Evolutionary conservation across 208 protist genomes (phyloP), one percentile per base, ranked within the genome.

Genomic region (Trypanosomatidae sp.): DNA sequence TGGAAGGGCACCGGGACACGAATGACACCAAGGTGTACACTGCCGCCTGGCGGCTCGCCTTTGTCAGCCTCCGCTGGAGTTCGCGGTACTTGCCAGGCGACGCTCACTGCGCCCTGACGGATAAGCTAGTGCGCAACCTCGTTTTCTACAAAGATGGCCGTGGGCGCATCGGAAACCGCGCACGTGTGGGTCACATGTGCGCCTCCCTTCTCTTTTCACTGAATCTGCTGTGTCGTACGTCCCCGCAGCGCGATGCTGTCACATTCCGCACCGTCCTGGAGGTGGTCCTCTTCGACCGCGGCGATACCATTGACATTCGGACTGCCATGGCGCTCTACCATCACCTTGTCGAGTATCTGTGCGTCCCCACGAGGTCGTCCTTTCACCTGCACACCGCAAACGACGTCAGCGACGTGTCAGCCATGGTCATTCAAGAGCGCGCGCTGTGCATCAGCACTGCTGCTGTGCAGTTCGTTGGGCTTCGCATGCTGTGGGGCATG

Each of bases 401-500:
- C 1, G 67, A 75, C 22, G 1, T 10, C 46, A 69, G 65, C 39
- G 81, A 87, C 68, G 68, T 89, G 19, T 83, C 83, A 30, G 50
- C 74, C 47, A 73, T 90, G 78, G 30, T 89, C n/a, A 73, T 81
- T 25, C 79, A 19, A 28, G 86, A 81, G 50, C 73, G 73, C 66
- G 69, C 72, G 55, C 68, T 89, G 65, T 74, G 81, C 28, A 81
- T 85, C 28, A 79, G 73, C 22, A 62, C 68, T 25, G 65, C 52
- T 46, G 81, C 83, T 28, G 79, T 81, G 28, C 64, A 80, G 41
- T 78, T 82, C 17, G 17, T 93, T 49, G 87, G 88, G 3, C 60
- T 60, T 44, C 84, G 85, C 39, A 76, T 92, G n/a, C 73, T 92
- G 28, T 95, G 91, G 91, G 88, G 84, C 3, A 55, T 93, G 7